Percentiles rank a stretch among this genome's conserved stretches.
phyloP scores from a whole-genome alignment of 306 rosid genomes.

The Quercus engelmannii region DNA sequence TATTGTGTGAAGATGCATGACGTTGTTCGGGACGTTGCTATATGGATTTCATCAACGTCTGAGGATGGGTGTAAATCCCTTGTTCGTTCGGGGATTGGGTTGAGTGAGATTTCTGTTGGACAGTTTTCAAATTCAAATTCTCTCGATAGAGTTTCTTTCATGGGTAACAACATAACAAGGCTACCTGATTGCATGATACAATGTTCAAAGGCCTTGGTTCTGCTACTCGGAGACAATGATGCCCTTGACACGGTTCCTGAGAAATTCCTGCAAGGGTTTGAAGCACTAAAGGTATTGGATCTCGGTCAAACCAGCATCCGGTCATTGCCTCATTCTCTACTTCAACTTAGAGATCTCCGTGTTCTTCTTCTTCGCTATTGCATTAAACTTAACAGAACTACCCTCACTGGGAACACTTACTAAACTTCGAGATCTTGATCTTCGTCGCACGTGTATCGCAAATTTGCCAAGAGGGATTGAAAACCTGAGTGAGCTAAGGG shows the following conservation, averaged over 20 bases:
- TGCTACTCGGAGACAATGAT: constrained; percentile 1
- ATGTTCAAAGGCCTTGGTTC: not conserved
- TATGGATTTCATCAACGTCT: not conserved
- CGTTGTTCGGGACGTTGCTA: not conserved
- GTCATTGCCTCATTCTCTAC: constrained; percentile 2
- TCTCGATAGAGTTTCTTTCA: constrained; percentile 7
- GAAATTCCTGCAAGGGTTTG: constrained; percentile 6
- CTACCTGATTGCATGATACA: not conserved
- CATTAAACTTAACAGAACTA: too few species aligned
- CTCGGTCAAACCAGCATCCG: not conserved
- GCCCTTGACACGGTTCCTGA: constrained; percentile 3
- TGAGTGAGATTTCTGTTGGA: not conserved
- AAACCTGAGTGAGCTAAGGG: constrained; percentile 8
- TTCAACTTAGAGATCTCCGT: not conserved
- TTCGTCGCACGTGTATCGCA: not conserved
- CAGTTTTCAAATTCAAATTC: constrained; percentile 2
- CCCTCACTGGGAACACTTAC: constrained; percentile 1
- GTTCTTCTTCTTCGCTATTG: constrained; percentile 1
- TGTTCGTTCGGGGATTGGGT: constrained; percentile 14
- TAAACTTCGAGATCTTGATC: constrained; percentile 14
- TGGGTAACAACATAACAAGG: not conserved
- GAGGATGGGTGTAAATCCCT: constrained; percentile 1
- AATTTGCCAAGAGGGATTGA: constrained; percentile 13
- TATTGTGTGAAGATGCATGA: not conserved
- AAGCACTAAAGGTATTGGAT: constrained; percentile 8